Percentiles rank a stretch among this genome's conserved stretches.
Evolutionary conservation across 2,329 filamentous ascomycete genomes (phyloP).

Genomic region (Colletotrichum godetiae): DNA sequence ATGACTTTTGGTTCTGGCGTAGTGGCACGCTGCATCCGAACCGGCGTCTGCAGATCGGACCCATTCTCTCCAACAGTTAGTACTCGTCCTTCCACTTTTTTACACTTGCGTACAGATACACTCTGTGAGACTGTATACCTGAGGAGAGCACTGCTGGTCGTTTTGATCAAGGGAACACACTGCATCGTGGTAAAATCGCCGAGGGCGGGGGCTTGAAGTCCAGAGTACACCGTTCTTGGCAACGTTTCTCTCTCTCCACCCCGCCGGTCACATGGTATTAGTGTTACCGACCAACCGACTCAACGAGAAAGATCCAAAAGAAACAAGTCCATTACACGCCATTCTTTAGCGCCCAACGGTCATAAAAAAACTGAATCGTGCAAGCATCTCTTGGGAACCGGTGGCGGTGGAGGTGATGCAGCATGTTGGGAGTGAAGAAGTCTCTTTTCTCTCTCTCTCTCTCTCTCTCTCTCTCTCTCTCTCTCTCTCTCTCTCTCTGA

Average conservation of each 20-base stretch:
- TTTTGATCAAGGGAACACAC: not conserved
- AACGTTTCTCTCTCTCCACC: not conserved
- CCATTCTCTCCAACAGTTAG: not conserved
- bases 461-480: not conserved
- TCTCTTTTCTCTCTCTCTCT: not conserved
- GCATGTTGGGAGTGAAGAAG: not conserved
- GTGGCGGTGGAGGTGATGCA: not conserved
- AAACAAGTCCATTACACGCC: not conserved
- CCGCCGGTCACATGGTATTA: conserved; percentile 12
- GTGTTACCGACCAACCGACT: not conserved
- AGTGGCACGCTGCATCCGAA: not conserved
- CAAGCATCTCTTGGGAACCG: not conserved
- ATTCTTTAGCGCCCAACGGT: not conserved
- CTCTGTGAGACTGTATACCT: too few relatives aligned
- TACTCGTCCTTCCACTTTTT: not conserved
- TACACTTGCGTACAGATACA: not conserved
- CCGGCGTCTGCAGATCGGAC: conserved; percentile 4
- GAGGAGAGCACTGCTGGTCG: not conserved
- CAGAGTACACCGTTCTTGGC: conserved; percentile 1
- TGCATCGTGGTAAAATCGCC: not conserved
- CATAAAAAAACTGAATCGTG: not conserved
- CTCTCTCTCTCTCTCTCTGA: not conserved
- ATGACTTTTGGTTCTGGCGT: not conserved
- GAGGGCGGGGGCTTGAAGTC: not conserved
- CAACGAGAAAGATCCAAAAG: not conserved